These are phyloP conservation scores for Cyberlindnera bimundalis DNA, from an alignment of 805 yeast genomes.

Conservation along the genomic window DNA sequence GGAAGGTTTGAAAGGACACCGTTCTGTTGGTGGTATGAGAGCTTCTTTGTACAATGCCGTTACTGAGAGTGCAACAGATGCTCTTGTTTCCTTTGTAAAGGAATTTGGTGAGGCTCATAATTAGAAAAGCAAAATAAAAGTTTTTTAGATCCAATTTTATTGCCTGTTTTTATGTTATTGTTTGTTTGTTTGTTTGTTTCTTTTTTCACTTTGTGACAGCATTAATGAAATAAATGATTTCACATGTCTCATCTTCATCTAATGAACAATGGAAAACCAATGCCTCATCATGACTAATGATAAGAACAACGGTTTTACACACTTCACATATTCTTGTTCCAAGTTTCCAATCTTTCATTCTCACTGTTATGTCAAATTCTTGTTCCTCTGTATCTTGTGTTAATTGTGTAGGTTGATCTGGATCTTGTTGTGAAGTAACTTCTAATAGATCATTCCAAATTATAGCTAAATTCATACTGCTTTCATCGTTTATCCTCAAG, in stretches of 20 bases:
- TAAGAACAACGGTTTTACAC: conserved; percentile 58
- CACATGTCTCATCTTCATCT: conserved; percentile 62
- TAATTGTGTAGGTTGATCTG: conserved; percentile 27
- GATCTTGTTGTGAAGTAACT: conserved; percentile 30
- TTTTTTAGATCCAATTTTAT: neutral
- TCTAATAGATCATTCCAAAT: conserved; percentile 57
- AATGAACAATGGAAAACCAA: conserved; percentile 64
- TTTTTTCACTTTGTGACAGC: conserved; percentile 17
- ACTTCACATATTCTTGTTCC: conserved; percentile 58
- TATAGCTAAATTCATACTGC: conserved; percentile 45
- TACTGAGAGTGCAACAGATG: conserved; percentile 27
- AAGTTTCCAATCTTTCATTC: conserved; percentile 63
- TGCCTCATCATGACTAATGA: conserved; percentile 54
- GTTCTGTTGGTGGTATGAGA: conserved; percentile 97
- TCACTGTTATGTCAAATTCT: conserved; percentile 47
- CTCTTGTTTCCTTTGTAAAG: conserved; percentile 10
- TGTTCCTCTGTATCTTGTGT: conserved; percentile 18
- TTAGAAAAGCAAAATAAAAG: conserved; percentile 15
- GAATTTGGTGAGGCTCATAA: conserved; percentile 35
- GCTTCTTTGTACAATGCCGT: conserved; percentile 91
- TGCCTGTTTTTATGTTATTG: too few relatives aligned
- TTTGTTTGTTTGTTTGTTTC: neutral
- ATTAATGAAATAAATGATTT: conserved; percentile 57
- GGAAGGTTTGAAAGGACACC: conserved; percentile 88
- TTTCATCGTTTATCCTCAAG: conserved; percentile 53